Percentiles rank a stretch among this genome's conserved stretches.
phyloP scores from a whole-genome alignment of 306 rosid species.

The Abrus precatorius region DNA sequence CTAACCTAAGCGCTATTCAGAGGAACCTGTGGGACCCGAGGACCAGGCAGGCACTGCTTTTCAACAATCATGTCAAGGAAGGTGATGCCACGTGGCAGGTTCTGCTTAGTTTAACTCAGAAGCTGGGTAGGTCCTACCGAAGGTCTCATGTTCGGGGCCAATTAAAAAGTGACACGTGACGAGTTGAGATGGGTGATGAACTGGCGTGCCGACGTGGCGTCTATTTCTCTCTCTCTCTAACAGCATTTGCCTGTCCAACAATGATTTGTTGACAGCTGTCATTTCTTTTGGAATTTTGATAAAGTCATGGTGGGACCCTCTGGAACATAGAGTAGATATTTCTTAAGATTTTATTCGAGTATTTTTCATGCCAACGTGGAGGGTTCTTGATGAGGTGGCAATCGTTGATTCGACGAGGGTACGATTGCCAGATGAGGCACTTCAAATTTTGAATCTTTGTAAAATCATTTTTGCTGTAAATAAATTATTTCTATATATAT shows the following conservation, averaged over 20 bases:
- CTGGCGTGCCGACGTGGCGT: background rate
- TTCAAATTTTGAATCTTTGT: constrained; percentile 12
- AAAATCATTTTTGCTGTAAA: constrained; percentile 41
- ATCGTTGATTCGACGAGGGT: no score
- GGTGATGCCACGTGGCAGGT: constrained; percentile 99
- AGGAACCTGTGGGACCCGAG: constrained; percentile 72
- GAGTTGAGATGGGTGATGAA: background rate
- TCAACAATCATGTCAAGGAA: constrained; percentile 56
- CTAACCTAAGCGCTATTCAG: constrained; percentile 73
- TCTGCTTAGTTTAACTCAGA: constrained; percentile 51
- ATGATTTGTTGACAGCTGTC: constrained; percentile 65
- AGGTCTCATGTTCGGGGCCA: constrained; percentile 53
- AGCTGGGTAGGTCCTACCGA: constrained; percentile 63
- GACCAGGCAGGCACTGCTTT: constrained; percentile 69
- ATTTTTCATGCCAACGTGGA: no score
- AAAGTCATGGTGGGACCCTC: constrained; percentile 6
- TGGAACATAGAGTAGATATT: background rate
- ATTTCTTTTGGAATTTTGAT: constrained; percentile 20
- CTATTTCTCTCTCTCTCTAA: no score
- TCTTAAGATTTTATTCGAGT: background rate
- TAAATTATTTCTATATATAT: background rate
- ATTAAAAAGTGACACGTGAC: constrained; percentile 50
- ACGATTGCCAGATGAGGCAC: no score
- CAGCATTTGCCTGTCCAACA: background rate
- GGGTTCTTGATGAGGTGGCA: background rate